Base-by-base conservation (phyloP, 768 basidiomycete species). In the Lanmaoa pseudosensibilis region DNA sequence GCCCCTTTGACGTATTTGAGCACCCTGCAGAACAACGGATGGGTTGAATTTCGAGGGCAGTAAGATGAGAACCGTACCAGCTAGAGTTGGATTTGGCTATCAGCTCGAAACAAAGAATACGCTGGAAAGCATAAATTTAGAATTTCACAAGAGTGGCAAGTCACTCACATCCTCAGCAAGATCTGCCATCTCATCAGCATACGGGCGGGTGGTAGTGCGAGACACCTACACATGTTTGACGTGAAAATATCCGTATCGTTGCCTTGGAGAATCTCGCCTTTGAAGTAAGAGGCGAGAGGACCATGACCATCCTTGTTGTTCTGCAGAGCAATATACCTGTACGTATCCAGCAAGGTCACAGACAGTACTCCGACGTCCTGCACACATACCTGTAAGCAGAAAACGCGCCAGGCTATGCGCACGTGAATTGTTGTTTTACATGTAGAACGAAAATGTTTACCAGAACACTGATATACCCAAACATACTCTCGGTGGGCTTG, bases 391-490 rank as follows among this genome's bases (percentile, higher is more conserved):
- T 78, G 70, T 94, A 96, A 0, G 94, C 94, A 18, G 93, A 97
- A 74, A 95, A 96, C 33, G 94, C 94, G 25, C 92, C 92, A n/a
- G 92, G 93, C 84, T 90, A 53, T 15, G 46, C 19, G n/a, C 27
- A 55, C 8, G 57, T 68, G 27, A 68, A 52, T 57, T 15, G 9
- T 27, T 25, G 41, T 21, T 54, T 50, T 18, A 49, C n/a, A 40
- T 9, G n/a, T 30, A 38, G 38, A 46, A 18, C 21, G 40, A 53
- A 25, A 4, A 34, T 47, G 61, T 79, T 55, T 59, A 90, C 89
- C 76, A 98, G 69, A 34, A 99, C 95, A 43, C 92, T 92, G 69
- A 98, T 97, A 68, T 97, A 96, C n/a, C 94, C 94, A 68, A 95
- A 94, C 71, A 93, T 80, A 3, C 84, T 86, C 66, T 95, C 93